Evolutionary conservation across 495 filamentous ascomycete species (phyloP).

Genomic region (Aspergillus wentii): DNA sequence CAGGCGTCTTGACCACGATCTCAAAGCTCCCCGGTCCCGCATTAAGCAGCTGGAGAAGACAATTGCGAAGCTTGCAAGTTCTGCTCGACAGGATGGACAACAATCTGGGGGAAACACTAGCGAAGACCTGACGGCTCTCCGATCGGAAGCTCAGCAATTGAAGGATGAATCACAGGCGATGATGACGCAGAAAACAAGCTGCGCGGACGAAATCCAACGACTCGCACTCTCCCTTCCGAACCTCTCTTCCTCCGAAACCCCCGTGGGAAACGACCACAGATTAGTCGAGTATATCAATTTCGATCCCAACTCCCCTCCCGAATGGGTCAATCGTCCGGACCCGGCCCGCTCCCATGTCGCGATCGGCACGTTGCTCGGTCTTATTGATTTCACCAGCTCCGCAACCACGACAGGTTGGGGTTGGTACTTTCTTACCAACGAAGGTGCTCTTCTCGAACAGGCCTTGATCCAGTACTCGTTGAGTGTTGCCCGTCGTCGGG

Average conservation of each 20-base stretch:
- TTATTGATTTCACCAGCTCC: constrained; percentile 82
- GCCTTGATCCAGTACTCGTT: constrained; percentile 86
- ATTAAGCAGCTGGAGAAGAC: constrained; percentile 40
- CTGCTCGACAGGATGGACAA: constrained; percentile 18
- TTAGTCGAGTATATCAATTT: constrained; percentile 72
- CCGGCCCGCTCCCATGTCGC: constrained; percentile 65
- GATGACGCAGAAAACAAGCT: constrained; percentile 51
- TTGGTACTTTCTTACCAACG: constrained; percentile 91
- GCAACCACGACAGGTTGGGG: constrained; percentile 85
- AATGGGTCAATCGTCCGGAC: constrained; percentile 44
- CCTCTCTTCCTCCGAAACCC: constrained; percentile 71
- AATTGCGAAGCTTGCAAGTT: constrained; percentile 29
- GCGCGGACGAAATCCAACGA: constrained; percentile 62
- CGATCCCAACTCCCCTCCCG: constrained; percentile 50
- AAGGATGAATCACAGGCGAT: constrained; percentile 61
- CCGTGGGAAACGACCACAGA: constrained; percentile 56
- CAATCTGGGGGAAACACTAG: no score
- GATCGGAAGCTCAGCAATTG: constrained; percentile 62
- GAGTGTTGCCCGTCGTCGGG: constrained; percentile 57
- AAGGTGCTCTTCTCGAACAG: constrained; percentile 86
- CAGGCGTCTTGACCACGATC: constrained; percentile 39
- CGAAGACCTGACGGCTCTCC: constrained; percentile 24
- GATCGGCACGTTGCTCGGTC: constrained; percentile 71
- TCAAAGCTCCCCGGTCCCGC: constrained; percentile 29
- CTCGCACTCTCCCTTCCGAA: constrained; percentile 84